Conservation (phyloP, 164 flowering plant species). For the Annona squamosa region DNA sequence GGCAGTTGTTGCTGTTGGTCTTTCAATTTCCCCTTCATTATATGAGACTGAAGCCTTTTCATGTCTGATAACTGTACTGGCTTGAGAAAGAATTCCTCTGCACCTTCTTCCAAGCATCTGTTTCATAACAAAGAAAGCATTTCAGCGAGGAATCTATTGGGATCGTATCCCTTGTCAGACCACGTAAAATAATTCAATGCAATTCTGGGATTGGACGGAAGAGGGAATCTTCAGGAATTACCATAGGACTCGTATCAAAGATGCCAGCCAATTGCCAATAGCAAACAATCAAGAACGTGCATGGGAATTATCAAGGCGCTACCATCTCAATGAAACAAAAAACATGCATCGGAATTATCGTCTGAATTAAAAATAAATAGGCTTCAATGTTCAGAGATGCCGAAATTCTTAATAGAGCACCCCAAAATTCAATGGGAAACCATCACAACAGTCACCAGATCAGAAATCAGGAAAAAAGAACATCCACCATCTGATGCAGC, state of each 20-base stretch:
- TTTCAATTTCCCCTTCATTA: slow-evolving; percentile 42
- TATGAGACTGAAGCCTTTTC: slow-evolving; percentile 56
- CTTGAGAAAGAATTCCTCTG: slow-evolving; percentile 78
- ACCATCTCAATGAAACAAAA: no score
- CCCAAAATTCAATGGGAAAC: no score
- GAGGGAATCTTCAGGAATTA: neutral
- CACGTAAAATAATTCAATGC: neutral
- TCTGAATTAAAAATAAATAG: no score
- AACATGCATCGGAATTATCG: no score
- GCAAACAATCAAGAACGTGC: neutral
- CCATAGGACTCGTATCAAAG: neutral
- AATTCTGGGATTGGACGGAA: neutral
- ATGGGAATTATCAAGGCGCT: neutral
- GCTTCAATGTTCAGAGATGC: no score
- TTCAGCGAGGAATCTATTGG: neutral
- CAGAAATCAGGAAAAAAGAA: no score
- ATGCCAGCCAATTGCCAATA: neutral
- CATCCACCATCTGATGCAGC: no score
- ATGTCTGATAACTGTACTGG: slow-evolving; percentile 65
- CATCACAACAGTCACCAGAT: no score
- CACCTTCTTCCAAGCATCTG: slow-evolving; percentile 95
- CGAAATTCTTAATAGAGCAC: no score
- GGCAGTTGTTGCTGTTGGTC: slow-evolving; percentile 16
- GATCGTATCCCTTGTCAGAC: neutral
- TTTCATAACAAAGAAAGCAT: slow-evolving; percentile 2